Conservation (phyloP, 306 rosid species). For the Lupinus albus region DNA sequence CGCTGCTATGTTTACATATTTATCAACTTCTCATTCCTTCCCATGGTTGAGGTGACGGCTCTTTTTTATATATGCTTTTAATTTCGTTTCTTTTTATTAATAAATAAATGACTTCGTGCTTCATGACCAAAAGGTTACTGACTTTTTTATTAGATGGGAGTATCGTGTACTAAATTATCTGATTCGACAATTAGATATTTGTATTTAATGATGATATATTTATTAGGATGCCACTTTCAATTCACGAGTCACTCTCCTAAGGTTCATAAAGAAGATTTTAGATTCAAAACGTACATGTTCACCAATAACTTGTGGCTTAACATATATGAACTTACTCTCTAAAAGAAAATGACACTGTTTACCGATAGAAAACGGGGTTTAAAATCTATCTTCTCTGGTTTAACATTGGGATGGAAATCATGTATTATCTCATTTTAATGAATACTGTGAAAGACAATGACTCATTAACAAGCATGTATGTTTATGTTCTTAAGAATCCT, state of each 20-base stretch:
- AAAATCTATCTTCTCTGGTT: background rate
- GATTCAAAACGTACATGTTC: slow-evolving; percentile 23
- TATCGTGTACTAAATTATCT: too few species aligned
- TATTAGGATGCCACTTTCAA: background rate
- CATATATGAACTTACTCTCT: background rate
- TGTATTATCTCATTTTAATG: background rate
- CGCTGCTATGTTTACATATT: background rate
- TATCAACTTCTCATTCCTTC: background rate
- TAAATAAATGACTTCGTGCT: too few species aligned
- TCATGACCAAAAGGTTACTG: too few species aligned
- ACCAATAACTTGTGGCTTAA: background rate
- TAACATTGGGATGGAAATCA: background rate
- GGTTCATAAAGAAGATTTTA: slow-evolving; percentile 11
- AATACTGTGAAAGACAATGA: background rate
- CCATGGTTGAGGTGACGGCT: background rate
- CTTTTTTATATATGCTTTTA: background rate
- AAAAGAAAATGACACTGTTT: background rate
- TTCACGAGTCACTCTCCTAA: background rate
- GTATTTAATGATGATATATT: background rate
- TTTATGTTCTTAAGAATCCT: slow-evolving; percentile 27
- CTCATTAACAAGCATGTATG: background rate
- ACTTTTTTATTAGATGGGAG: too few species aligned
- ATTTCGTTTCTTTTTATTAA: background rate
- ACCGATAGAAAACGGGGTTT: background rate
- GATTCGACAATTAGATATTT: too few species aligned